Evolutionary conservation across 805 yeast genomes (phyloP).

Genomic region (Saccharomyces paradoxus): DNA sequence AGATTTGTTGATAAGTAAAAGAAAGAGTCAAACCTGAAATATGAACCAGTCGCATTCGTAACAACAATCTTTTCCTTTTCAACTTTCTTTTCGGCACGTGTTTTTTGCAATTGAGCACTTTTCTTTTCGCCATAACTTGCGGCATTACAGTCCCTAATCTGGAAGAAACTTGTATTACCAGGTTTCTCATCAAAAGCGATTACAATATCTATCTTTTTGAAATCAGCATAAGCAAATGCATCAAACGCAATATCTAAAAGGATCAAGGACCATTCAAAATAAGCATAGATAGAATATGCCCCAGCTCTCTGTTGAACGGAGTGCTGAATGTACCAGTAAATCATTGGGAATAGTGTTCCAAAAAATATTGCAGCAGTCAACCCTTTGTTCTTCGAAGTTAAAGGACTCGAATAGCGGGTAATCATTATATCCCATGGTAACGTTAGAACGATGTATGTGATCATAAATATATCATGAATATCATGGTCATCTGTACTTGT

Average conservation of each 20-base stretch:
- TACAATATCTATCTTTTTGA: conserved; percentile 47
- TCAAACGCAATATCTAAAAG: conserved; percentile 80
- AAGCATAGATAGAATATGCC: conserved; percentile 93
- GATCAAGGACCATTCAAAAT: conserved; percentile 88
- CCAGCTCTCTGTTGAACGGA: conserved; percentile 82
- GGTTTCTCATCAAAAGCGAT: conserved; percentile 14
- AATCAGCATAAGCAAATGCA: conserved; percentile 66
- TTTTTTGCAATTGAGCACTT: conserved; percentile 1
- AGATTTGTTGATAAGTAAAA: conserved; percentile 32
- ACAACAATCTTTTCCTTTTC: not conserved
- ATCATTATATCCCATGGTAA: conserved; percentile 81
- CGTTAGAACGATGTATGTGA: conserved; percentile 76
- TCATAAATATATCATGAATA: conserved; percentile 93
- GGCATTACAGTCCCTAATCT: conserved; percentile 1
- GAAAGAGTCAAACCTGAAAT: conserved; percentile 15
- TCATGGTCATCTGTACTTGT: conserved; percentile 97
- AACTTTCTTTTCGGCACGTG: not conserved
- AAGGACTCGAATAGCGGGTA: conserved; percentile 36
- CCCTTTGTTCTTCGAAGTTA: conserved; percentile 38
- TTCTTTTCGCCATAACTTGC: conserved; percentile 1
- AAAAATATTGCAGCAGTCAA: conserved; percentile 41
- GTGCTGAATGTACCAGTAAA: conserved; percentile 87
- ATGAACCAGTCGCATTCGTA: not conserved
- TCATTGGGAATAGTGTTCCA: conserved; percentile 65
- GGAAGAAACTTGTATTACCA: conserved; percentile 16